Percentiles rank a stretch among this genome's conserved stretches.
phyloP scores from a whole-genome alignment of 2,329 filamentous ascomycete species.

The Neoarthrinium moseri region DNA sequence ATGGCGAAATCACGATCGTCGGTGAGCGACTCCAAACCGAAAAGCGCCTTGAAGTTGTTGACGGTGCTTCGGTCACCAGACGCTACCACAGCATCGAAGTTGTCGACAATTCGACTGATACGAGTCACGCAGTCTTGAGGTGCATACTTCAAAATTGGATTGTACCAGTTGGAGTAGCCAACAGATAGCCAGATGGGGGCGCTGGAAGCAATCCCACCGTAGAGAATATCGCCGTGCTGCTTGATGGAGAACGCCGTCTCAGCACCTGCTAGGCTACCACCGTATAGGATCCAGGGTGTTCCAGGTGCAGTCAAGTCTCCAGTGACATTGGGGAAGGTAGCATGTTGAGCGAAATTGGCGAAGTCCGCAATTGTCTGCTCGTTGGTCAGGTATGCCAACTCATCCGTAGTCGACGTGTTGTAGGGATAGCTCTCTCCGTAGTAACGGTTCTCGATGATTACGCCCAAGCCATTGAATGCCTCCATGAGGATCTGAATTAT shows the following conservation, averaged over 20 bases:
- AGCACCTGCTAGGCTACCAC: conserved; percentile 27
- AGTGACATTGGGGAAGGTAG: conserved; percentile 40
- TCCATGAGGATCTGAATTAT: conserved; percentile 54
- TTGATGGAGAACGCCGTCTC: conserved; percentile 41
- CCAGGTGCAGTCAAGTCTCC: conserved; percentile 38
- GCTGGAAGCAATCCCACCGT: conserved; percentile 47
- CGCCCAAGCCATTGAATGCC: conserved; percentile 50
- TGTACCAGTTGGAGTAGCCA: conserved; percentile 48
- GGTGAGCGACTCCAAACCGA: conserved; percentile 42
- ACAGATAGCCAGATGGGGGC: conserved; percentile 38
- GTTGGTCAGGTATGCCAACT: conserved; percentile 47
- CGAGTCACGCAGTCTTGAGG: conserved; percentile 48
- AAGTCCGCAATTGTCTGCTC: conserved; percentile 54
- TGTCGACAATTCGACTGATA: conserved; percentile 47
- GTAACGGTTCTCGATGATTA: conserved; percentile 52
- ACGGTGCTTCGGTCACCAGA: conserved; percentile 40
- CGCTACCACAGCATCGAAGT: conserved; percentile 44
- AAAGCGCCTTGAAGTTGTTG: conserved; percentile 43
- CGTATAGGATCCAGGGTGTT: conserved; percentile 36
- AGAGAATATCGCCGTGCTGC: conserved; percentile 41
- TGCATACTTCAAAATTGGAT: conserved; percentile 46
- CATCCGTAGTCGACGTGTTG: conserved; percentile 45
- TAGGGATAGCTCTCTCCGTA: conserved; percentile 50
- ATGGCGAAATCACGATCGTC: conserved; percentile 46
- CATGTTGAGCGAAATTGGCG: conserved; percentile 48